A percentile compares a stretch with the other conserved stretches of the same genome.
These are phyloP conservation scores for Triticum turgidum DNA, from an alignment of 176 grass and related monocot species.

Conservation along the genomic window DNA sequence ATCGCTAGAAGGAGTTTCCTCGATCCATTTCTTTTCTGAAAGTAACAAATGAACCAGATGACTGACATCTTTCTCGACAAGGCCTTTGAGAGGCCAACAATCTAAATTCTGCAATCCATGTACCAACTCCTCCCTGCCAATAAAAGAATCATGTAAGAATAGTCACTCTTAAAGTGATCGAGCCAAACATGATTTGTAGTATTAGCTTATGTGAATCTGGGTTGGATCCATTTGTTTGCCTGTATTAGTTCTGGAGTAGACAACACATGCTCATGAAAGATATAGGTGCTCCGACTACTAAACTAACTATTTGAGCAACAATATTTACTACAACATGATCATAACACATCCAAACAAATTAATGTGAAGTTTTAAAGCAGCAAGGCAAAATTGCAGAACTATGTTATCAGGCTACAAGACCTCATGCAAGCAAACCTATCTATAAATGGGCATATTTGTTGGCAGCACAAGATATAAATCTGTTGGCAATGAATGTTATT, in stretches of 20 bases:
- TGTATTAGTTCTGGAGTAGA: neutral
- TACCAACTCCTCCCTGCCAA: conserved; percentile 47
- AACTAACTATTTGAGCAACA: conserved; percentile 10
- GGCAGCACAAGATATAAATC: neutral
- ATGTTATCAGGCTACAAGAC: conserved; percentile 21
- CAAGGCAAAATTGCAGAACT: neutral
- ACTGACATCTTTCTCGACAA: conserved; percentile 45
- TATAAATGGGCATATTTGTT: conserved; percentile 22
- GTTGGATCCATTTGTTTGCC: neutral
- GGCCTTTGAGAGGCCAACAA: conserved; percentile 50
- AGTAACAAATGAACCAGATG: conserved; percentile 53
- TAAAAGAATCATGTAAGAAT: conserved; percentile 41
- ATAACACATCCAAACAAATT: conserved; percentile 3
- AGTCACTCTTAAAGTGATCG: neutral
- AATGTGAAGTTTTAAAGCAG: conserved; percentile 10
- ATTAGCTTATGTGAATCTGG: conserved; percentile 7
- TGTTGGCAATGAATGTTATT: neutral
- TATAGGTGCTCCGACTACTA: conserved; percentile 14
- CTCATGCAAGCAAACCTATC: neutral
- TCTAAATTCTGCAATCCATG: conserved; percentile 42
- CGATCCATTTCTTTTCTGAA: conserved; percentile 77
- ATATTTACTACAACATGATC: conserved; percentile 1
- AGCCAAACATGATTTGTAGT: conserved; percentile 10
- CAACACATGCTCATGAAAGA: neutral
- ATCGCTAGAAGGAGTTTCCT: conserved; percentile 46